Conservation (phyloP, 2,329 filamentous ascomycete genomes). For the Fusarium setosum region DNA sequence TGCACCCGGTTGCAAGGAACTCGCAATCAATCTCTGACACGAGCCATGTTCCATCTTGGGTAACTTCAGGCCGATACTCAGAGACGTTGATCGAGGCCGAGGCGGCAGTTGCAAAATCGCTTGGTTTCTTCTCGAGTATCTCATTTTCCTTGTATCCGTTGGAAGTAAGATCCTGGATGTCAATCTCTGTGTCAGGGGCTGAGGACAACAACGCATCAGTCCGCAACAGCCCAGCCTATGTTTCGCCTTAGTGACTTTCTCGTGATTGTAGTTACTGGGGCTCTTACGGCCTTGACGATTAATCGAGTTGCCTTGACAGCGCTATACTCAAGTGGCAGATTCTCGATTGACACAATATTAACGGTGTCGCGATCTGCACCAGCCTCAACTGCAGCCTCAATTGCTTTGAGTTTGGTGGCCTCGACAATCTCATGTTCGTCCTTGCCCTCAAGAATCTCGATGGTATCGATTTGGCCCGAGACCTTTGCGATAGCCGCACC, state of each 20-base stretch:
- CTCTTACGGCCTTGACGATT: not conserved
- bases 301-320: not conserved
- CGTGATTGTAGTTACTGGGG: not conserved
- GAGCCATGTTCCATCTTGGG: not conserved
- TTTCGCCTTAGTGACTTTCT: not conserved
- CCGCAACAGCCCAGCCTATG: not conserved
- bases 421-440: not conserved
- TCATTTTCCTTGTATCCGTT: not conserved
- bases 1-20: conserved; percentile 2
- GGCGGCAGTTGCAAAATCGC: not conserved
- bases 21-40: not conserved
- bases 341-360: not conserved
- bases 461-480: not conserved
- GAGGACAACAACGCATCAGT: not conserved
- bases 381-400: not conserved
- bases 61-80: not conserved
- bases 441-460: not conserved
- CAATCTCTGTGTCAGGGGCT: not conserved
- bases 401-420: not conserved
- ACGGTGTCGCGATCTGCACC: not conserved
- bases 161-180: not conserved
- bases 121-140: not conserved
- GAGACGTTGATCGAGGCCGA: not conserved
- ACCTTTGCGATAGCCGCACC: conserved; percentile 4
- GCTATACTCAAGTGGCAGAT: not conserved